Evolutionary conservation across 2,329 filamentous ascomycete genomes (phyloP), one percentile per base, ranked within the genome.

Genomic region (Penicillium capsulatum): DNA sequence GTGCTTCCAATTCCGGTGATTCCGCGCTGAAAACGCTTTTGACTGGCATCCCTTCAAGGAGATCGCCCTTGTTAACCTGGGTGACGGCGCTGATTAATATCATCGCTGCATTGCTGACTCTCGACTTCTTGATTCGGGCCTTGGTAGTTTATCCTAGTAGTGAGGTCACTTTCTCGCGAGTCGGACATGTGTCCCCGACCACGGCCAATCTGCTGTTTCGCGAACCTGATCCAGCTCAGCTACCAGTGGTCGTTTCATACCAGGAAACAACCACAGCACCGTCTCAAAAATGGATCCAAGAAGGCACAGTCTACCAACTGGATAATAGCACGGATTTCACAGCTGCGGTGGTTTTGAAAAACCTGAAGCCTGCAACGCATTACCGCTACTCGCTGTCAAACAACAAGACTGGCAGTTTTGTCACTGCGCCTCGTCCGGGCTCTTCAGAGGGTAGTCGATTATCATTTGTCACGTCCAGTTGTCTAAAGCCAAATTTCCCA

Each of bases 381-480:
- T 98, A 96, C 59, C 81, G 88, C 54, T 98, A 92, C 74, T 75
- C 76, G 6, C 81, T 90, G 1, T 94, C 89, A 0, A 94, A 92
- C 60, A 90, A 92, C 59, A 83, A 91, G 55, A 81, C 80, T 0
- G 92, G 92, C 32, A 80, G 80, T 49, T 95, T 98, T 56, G 78
- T 77, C 3, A 83, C 87, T 0, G 83, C 89, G 1, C 87, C 91
- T 1, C 77, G 74, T 24, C 70, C 80, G 0, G 88, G 89, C 8
- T 72, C 76, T 2, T 68, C 73, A 11, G 72, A 75, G 3, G 75
- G 81, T 34, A 83, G 82, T 28, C 82, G 80, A 41, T 91, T 95
- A 54, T 94, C 87, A 0, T 98, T 98, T 61, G 68, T 97, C 6
- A 88, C 90, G 3, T 92, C 88, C 0, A 95, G 88, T 29, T 98